phyloP scores from a whole-genome alignment of 1,284 basidiomycete species.

The Rhodotorula sp. region DNA sequence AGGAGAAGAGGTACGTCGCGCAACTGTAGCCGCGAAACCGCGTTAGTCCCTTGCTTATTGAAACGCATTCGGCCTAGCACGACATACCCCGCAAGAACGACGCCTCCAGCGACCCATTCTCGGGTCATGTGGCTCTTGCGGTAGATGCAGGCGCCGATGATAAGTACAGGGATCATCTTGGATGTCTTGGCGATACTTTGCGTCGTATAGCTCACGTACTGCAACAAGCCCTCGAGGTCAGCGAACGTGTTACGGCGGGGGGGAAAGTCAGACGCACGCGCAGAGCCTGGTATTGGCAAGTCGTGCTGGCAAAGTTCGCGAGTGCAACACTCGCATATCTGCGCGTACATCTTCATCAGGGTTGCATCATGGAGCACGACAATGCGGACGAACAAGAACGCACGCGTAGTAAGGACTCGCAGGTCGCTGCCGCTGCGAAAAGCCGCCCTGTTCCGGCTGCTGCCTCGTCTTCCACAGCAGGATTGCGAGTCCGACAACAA shows the following conservation, averaged over 20 bases:
- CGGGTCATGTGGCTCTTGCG: conserved; percentile 37
- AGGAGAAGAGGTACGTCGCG: conserved; percentile 42
- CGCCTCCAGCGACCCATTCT: conserved; percentile 42
- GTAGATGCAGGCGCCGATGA: conserved; percentile 40
- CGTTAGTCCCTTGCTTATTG: background rate
- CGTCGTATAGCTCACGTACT: conserved; percentile 7
- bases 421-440: conserved; percentile 15
- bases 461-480: conserved; percentile 24
- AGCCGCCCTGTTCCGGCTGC: conserved; percentile 3
- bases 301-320: conserved; percentile 41
- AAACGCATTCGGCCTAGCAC: background rate
- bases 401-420: conserved; percentile 17
- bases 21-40: conserved; percentile 22
- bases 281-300: conserved; percentile 44
- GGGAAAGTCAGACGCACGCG: background rate
- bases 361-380: background rate
- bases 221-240: background rate
- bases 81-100: conserved; percentile 39
- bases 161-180: conserved; percentile 45
- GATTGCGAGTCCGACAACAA: conserved; percentile 35
- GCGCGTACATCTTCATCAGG: background rate
- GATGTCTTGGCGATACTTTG: conserved; percentile 34
- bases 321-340: conserved; percentile 39
- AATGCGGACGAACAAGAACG: background rate
- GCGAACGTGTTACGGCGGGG: background rate